Percentiles rank a stretch among this genome's conserved stretches.
These are phyloP conservation scores for Cardamine occulta DNA, from an alignment of 345 rosid genomes.

Conservation along the genomic window DNA sequence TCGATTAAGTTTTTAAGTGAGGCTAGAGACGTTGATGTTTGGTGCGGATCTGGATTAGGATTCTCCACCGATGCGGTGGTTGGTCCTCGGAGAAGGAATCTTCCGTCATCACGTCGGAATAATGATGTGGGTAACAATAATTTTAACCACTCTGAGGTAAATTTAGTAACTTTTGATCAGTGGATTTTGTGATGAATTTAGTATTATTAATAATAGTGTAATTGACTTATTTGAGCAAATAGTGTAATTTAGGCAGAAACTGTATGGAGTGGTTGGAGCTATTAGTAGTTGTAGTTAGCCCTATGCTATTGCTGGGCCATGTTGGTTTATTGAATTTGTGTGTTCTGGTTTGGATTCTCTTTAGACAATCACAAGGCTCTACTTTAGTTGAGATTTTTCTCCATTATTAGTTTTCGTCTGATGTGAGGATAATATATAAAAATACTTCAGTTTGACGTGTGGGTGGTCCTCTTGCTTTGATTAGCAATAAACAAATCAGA, in stretches of 20 bases:
- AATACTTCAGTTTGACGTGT: constrained; percentile 11
- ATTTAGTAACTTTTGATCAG: neutral
- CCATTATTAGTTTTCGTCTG: constrained; percentile 31
- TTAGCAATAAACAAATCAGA: constrained; percentile 20
- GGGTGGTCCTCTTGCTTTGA: constrained; percentile 37
- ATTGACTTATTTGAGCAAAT: constrained; percentile 14
- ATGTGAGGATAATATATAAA: constrained; percentile 11
- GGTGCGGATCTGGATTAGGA: constrained; percentile 95
- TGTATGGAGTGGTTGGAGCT: constrained; percentile 37
- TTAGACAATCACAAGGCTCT: constrained; percentile 29
- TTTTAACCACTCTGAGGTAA: constrained; percentile 51
- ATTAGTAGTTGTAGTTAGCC: constrained; percentile 19
- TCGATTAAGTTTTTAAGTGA: constrained; percentile 36
- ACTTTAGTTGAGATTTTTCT: constrained; percentile 33
- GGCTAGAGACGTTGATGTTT: constrained; percentile 48
- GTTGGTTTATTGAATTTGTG: constrained; percentile 17
- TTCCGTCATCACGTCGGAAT: constrained; percentile 58
- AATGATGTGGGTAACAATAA: constrained; percentile 59
- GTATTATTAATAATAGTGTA: neutral
- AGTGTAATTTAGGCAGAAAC: constrained; percentile 26
- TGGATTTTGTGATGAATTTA: no score
- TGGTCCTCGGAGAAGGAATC: constrained; percentile 54
- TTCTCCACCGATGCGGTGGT: constrained; percentile 72
- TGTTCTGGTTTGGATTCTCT: constrained; percentile 24
- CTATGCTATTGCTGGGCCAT: constrained; percentile 31